Evolutionary conservation across 352 stramenopile genomes (phyloP).

Genomic region (Albugo candida): DNA sequence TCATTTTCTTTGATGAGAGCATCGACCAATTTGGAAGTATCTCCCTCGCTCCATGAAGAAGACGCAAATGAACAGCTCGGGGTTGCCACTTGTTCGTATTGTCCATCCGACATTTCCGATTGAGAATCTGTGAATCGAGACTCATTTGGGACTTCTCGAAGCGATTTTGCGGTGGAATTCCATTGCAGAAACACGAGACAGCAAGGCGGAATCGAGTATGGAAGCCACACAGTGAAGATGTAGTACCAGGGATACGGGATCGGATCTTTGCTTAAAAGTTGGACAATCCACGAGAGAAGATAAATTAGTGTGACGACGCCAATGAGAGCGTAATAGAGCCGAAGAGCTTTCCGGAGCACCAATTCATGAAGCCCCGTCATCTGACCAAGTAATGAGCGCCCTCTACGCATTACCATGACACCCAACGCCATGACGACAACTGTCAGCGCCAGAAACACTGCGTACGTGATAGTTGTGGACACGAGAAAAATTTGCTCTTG

Average conservation of each 20-base stretch:
- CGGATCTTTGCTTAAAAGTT: constrained; percentile 46
- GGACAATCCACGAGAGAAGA: constrained; percentile 62
- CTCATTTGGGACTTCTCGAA: constrained; percentile 18
- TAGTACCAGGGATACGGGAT: constrained; percentile 80
- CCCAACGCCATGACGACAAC: constrained; percentile 64
- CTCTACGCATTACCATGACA: constrained; percentile 71
- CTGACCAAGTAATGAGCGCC: constrained; percentile 37
- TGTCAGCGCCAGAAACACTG: constrained; percentile 55
- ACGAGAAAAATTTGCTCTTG: constrained; percentile 59
- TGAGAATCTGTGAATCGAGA: too few species aligned
- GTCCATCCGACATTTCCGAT: too few species aligned
- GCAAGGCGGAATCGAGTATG: constrained; percentile 64
- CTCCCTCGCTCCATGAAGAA: too few species aligned
- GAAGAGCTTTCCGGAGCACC: constrained; percentile 65
- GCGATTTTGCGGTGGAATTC: constrained; percentile 69
- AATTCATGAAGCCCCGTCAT: constrained; percentile 28
- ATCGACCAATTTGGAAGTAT: too few species aligned
- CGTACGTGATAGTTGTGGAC: constrained; percentile 59
- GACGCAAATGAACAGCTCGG: too few species aligned
- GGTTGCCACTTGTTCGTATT: too few species aligned
- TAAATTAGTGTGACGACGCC: constrained; percentile 72
- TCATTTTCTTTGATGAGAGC: too few species aligned
- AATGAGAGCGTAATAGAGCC: constrained; percentile 73
- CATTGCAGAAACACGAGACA: constrained; percentile 78
- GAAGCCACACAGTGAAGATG: constrained; percentile 76